Evolutionary conservation across 108 stramenopile genomes (phyloP), one percentile per base, ranked within the genome.

Genomic region (Bacterosira constricta): DNA sequence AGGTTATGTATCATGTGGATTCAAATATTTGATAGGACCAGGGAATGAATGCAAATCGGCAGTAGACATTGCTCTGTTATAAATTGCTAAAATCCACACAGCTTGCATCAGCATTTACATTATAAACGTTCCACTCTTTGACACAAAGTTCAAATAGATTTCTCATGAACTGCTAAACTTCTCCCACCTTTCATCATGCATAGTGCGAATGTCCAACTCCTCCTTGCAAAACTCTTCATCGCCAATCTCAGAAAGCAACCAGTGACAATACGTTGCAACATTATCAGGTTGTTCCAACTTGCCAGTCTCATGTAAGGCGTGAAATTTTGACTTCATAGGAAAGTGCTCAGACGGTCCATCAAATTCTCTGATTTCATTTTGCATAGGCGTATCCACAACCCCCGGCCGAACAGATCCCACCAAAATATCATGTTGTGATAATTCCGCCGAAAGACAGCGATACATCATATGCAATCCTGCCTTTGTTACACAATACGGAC

Each of bases 381-480:
- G 90, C 90, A 91, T 88, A 20, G 65, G 58, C 8, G 90, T 89
- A 71, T 87, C 90, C 15, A 91, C 87, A 5, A 91, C 85, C 18
- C 90, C 90, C 1, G 90, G 90, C 26, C 77, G 61, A n/a, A 78
- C 76, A 52, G 71, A 73, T 34, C 83, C 83, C 26, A 84, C 75
- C 17, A 73, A 60, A 18, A 84, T 78, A 31, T 63, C 77, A 8
- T 73, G 64, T 20, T 52, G 80, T 20, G 49, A 72, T 20, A 84
- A 62, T 64, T 83, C 85, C 17, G 39, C 47, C 20, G 80, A 61
- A n/a, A 83, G 60, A 39, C 79, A 76, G 50, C 81, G 79, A 52
- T 83, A 83, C 83, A 86, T 71, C 81, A 83, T 83, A 35, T 81
- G 63, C 1, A 91, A 85, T 17, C 88, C 88, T 13, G 88, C 86